Base-by-base conservation (phyloP, 257 asterid species). In the Cinchona pubescens region DNA sequence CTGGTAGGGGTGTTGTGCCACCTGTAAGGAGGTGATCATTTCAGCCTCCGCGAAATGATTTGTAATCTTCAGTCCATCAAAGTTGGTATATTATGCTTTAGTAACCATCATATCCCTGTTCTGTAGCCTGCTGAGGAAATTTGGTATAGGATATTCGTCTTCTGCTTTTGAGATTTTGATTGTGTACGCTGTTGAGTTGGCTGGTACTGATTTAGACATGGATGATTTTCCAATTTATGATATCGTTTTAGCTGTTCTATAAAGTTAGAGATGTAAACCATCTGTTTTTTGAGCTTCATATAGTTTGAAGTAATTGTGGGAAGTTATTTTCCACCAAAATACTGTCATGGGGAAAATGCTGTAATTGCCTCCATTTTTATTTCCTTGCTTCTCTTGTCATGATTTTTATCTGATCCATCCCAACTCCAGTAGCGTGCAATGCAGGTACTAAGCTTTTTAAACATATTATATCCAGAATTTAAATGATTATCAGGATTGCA, bases 1-100 rank as follows among this genome's bases (percentile, higher is more conserved):
- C 96, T 48, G 96, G 99, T 67, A 75, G 97, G 72, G 99, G 99
- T 34, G 85, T 71, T 66, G 96, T 82, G 67, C 96, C 98, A 37
- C 98, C 97, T 55, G 96, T 81, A 21, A 86, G 98, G 77, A 87
- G 99, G 86, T 94, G 88, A 90, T 85, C 72, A 16, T 42, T 35
- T 25, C 45, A 1, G n/a, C n/a, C n/a, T n/a, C n/a, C n/a, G n/a
- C n/a, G 67, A 35, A 4, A 55, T 15, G 67, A 32, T 19, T 72
- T 56, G 67, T 72, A 58, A 58, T 42, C 40, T 65, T 65, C 42
- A 27, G 53, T 25, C 51, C 34, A 9, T 43, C 37, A 40, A 35
- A 25, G 67, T 14, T n/a, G 67, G 35, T 74, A 29, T 63, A 32
- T 60, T 21, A 45, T 42, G 59, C 56, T 27, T 3, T 61, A 19